Conservation (phyloP, 345 rosid genomes). For the Odontarrhena argentea region DNA sequence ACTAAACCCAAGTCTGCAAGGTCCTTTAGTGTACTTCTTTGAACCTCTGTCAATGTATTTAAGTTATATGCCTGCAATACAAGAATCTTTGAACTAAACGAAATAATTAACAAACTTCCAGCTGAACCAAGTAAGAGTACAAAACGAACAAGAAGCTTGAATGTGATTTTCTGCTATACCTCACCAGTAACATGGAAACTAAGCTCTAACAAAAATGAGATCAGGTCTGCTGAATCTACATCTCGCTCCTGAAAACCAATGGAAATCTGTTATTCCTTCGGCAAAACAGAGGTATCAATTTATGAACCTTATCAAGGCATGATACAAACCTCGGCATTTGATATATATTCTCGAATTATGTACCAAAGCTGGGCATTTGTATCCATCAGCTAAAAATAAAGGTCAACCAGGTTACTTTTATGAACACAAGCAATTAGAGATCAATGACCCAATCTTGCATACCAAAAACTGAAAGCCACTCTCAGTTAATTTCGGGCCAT, state of each 20-base stretch:
- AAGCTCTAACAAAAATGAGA: conserved; percentile 93
- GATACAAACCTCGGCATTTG: conserved; percentile 80
- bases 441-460: conserved; percentile 42
- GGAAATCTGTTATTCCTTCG: conserved; percentile 2
- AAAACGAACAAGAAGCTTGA: conserved; percentile 5
- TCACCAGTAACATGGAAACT: conserved; percentile 92
- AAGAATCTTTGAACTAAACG: conserved; percentile 10
- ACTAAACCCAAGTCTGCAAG: conserved; percentile 94
- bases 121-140: conserved; percentile 4
- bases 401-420: conserved; percentile 34
- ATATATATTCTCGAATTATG: conserved; percentile 91
- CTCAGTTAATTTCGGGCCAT: conserved; percentile 81
- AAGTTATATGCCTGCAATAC: conserved; percentile 74
- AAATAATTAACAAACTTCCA: conserved; percentile 21
- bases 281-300: conserved; percentile 12
- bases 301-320: conserved; percentile 24
- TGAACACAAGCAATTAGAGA: conserved; percentile 25
- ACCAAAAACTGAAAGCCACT: conserved; percentile 99
- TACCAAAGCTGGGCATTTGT: conserved; percentile 99
- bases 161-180: conserved; percentile 49
- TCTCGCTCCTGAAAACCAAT: conserved; percentile 74
- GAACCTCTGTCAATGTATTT: conserved; percentile 80
- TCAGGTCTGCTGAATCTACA: conserved; percentile 79
- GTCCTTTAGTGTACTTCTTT: conserved; percentile 69
- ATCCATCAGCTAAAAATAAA: conserved; percentile 81